These are phyloP conservation scores for Hansfordia pulvinata DNA, from an alignment of 2,329 filamentous ascomycete genomes.

Conservation along the genomic window DNA sequence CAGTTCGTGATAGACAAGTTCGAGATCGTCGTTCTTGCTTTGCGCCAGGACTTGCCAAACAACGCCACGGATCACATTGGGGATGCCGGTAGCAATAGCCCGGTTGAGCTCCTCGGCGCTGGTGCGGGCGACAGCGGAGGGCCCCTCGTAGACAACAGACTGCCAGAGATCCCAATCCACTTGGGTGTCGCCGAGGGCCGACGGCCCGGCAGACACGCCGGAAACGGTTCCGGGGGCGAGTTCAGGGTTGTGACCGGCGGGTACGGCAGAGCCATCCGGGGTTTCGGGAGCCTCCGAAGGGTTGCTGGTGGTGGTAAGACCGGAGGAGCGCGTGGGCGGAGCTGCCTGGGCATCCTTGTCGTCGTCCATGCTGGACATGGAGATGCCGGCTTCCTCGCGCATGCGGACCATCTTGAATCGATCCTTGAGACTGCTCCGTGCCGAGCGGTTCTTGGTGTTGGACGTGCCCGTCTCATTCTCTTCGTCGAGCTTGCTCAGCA, in stretches of 20 bases:
- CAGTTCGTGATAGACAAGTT: conserved; percentile 74
- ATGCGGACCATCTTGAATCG: conserved; percentile 66
- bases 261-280: too few relatives aligned
- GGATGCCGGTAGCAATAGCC: conserved; percentile 87
- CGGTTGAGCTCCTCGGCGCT: conserved; percentile 81
- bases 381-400: conserved; percentile 55
- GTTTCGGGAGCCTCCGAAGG: conserved; percentile 21
- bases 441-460: conserved; percentile 28
- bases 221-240: conserved; percentile 77
- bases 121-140: conserved; percentile 72
- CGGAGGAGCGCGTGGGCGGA: conserved; percentile 5
- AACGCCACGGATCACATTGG: conserved; percentile 89
- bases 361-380: conserved; percentile 36
- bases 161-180: conserved; percentile 99
- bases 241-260: conserved; percentile 51
- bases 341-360: conserved; percentile 27
- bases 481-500: conserved; percentile 64
- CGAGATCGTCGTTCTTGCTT: conserved; percentile 85
- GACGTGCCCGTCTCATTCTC: conserved; percentile 37
- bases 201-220: conserved; percentile 64
- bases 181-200: conserved; percentile 53
- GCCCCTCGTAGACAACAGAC: conserved; percentile 85
- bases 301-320: conserved; percentile 11
- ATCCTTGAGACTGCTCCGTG: conserved; percentile 57
- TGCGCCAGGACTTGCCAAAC: conserved; percentile 97